These are phyloP conservation scores for Starmerella apis DNA, from an alignment of 805 yeast genomes.

Conservation along the genomic window DNA sequence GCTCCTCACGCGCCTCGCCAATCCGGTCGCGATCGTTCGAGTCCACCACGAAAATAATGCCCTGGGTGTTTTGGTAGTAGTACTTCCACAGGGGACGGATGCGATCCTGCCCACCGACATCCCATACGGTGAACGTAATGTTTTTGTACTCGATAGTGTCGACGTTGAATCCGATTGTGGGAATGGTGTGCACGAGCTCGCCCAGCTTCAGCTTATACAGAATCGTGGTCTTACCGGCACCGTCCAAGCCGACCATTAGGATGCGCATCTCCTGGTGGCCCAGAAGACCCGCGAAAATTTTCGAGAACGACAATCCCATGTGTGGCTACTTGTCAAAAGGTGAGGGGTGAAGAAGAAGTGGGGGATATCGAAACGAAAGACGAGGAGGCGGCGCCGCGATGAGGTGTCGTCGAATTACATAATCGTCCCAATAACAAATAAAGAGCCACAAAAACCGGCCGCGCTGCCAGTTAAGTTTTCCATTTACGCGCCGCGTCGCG, in stretches of 20 bases:
- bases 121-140: slow-evolving; percentile 96
- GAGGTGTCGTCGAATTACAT: slow-evolving; percentile 20
- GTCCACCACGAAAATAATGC: slow-evolving; percentile 95
- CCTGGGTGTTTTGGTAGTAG: slow-evolving; percentile 97
- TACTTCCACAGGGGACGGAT: slow-evolving; percentile 99
- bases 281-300: slow-evolving; percentile 85
- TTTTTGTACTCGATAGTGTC: slow-evolving; percentile 96
- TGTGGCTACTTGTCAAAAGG: slow-evolving; percentile 3
- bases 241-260: slow-evolving; percentile 95
- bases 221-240: slow-evolving; percentile 97
- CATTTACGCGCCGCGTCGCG: not conserved
- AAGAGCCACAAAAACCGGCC: slow-evolving; percentile 6
- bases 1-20: slow-evolving; percentile 94
- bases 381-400: slow-evolving; percentile 22
- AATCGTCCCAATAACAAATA: slow-evolving; percentile 8
- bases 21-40: slow-evolving; percentile 97
- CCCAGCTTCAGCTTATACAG: slow-evolving; percentile 89
- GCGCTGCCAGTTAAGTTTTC: not conserved
- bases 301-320: slow-evolving; percentile 94
- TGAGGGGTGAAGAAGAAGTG: slow-evolving; percentile 14
- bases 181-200: slow-evolving; percentile 91
- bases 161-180: slow-evolving; percentile 94
- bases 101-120: slow-evolving; percentile 99
- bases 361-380: slow-evolving; percentile 9
- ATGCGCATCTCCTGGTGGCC: slow-evolving; percentile 98